Evolutionary conservation across 106 monocot species (phyloP).

Genomic region (Allium sativum): DNA sequence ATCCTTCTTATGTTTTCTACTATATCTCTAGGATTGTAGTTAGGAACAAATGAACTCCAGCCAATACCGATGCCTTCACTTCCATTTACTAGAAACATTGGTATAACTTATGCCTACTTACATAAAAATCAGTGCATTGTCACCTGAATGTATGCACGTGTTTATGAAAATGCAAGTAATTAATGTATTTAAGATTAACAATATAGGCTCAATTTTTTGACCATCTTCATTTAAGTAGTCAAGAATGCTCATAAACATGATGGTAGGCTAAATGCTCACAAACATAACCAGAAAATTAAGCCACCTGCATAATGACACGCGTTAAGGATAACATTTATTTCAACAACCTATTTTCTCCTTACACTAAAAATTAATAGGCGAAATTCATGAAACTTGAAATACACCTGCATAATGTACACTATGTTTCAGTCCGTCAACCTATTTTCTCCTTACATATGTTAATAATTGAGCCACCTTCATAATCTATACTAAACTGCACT

Average conservation of each 20-base stretch:
- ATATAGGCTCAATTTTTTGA: conserved; percentile 73
- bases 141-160: no score
- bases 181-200: conserved; percentile 35
- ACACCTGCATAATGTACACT: no score
- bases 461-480: no score
- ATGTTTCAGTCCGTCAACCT: no score
- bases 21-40: conserved; percentile 88
- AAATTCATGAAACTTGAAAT: no score
- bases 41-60: conserved; percentile 93
- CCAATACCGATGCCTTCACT: conserved; percentile 99
- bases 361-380: no score
- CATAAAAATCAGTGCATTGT: background rate
- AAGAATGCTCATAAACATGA: conserved; percentile 75
- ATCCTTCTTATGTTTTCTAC: conserved; percentile 70
- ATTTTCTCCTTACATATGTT: no score
- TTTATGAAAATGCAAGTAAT: no score
- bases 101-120: conserved; percentile 89
- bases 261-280: conserved; percentile 97
- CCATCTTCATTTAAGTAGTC: conserved; percentile 88
- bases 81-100: conserved; percentile 85
- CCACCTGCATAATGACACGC: no score
- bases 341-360: no score
- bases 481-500: no score
- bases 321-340: no score
- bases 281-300: conserved; percentile 95